Base-by-base conservation (phyloP, 352 stramenopile species). In the Phytophthora megakarya region DNA sequence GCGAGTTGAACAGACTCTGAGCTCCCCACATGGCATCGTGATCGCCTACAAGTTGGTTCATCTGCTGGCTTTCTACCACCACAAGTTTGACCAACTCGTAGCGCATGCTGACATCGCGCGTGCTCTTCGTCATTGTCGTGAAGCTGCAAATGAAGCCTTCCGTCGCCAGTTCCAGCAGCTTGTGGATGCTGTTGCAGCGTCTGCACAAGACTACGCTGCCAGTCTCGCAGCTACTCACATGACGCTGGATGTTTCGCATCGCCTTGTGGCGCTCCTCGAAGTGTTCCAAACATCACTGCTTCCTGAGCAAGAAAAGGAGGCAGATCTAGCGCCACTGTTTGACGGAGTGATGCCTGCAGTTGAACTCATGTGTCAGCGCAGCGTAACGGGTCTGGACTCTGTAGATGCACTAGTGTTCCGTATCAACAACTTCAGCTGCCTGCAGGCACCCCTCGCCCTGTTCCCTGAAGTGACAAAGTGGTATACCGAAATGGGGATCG, bases 341-440 rank as follows among this genome's bases (percentile, higher is more conserved):
- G 76, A 90, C 15, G 61, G 60, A 0, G 30, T 90, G 1, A 37
- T 88, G n/a, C 55, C 78, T 2, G 79, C 83, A 3, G 23, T 90
- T 2, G 61, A 76, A 37, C 70, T 73, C 28, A 80, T 88, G 75
- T 89, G 75, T 55, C 66, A 76, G 15, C 73, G 78, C 21, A 81
- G 68, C 22, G 67, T 87, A 22, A 48, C 63, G 11, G 47, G 46
- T 2, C 44, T 86, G 7, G 74, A 82, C 22, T 39, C 72, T 1
- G 61, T 75, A 12, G 82, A 93, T 26, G 77, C 78, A 13, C 62
- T 89, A 35, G 75, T 93, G 22, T 89, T 93, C 52, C 74, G 74
- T 5, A 67, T 89, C 51, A 90, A 93, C 62, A 89, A 91, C 52
- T 64, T 90, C n/a, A 88, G 75, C 49, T 89, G 82, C 35, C 11